Base-by-base conservation (phyloP, 805 yeast species). In the Candida sanyiensis region DNA sequence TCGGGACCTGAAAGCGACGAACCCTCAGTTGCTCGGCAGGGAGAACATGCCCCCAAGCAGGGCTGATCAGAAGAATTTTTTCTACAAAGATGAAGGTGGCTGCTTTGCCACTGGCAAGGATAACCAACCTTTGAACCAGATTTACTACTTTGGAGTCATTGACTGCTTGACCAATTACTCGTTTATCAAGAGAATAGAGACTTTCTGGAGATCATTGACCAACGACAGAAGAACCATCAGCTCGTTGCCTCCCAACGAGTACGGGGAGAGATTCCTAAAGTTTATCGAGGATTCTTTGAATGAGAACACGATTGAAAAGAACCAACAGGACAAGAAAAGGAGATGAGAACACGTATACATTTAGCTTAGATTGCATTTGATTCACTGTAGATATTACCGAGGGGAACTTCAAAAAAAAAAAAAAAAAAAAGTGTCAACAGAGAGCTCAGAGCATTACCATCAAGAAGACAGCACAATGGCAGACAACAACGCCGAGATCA, bases 61-160 rank as follows among this genome's bases (percentile, higher is more conserved):
- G 6, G 67, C 62, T 41, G 70, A 69, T 4, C 70, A 69, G n/a
- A 55, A 73, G 33, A 69, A 73, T 40, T 68, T 69, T 43, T 85
- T 85, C 49, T 84, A 86, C 61, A 71, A 77, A 10, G 85, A 79
- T 51, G 88, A 83, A 57, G 96, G 96, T 13, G 97, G 97, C 3
- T 76, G 83, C 28, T 67, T 81, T 35, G 80, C 90, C 4, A 78
- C 95, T 1, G 75, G 80, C 52, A 24, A 31, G 3, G 51, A 71
- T 23, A 70, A 82, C 54, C 70, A 75, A 33, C 84, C 86, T 18
- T 54, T 75, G 25, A 69, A 75, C 22, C 74, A 81, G 39, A 74
- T 90, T 7, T 93, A 93, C 62, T 93, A 89, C 54, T 64, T 93
- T 51, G 98, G 98, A 7, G 81, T 93, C 27, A 93, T 93, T 47